Evolutionary conservation across 2,329 filamentous ascomycete genomes (phyloP), one percentile per base, ranked within the genome.

Genomic region (Pseudohalonectria lignicola): DNA sequence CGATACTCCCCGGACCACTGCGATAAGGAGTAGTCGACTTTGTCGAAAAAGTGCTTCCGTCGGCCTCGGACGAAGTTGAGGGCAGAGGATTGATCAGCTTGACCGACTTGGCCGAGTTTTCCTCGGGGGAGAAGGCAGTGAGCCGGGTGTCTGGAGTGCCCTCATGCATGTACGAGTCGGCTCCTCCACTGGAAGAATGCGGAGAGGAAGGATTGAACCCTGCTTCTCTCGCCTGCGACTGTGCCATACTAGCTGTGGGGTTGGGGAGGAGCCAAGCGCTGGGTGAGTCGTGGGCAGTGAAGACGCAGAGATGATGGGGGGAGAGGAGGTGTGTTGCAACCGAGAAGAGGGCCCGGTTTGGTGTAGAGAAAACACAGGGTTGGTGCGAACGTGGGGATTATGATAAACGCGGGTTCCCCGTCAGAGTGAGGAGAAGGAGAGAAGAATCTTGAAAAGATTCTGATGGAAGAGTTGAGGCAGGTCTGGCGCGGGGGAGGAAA

Each of bases 131-230:
- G 51, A 82, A 81, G 5, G 70, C 60, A 5, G 77, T 79, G 31
- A 79, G 46, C 36, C 69, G 71, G 7, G 78, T 81, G 41, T 80
- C 76, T 0, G 79, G 79, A 5, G 80, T 83, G 13, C 69, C 71
- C 47, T 57, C 53, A 33, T 56, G 48, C 21, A 74, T 69, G 49
- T 66, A 69, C 10, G 77, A 79, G 37, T 74, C 71, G 23, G 64
- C 65, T 16, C 61, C 65, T 33, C 66, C 70, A 38, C 52, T 62
- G 2, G 69, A 71, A 1, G 72, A 74, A 41, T 60, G 63, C 32
- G 71, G 69, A 3, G 72, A 74, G 23, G 65, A 54, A 5, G 62
- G 59, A 47, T 64, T 62, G 48, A 62, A 63, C 17, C 46, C 45
- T 8, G 53, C 53, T 31, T 71, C 67, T 25, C 56, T 38, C 21